phyloP scores from a whole-genome alignment of 2,329 filamentous ascomycete species.

The Penicillium sp. region DNA sequence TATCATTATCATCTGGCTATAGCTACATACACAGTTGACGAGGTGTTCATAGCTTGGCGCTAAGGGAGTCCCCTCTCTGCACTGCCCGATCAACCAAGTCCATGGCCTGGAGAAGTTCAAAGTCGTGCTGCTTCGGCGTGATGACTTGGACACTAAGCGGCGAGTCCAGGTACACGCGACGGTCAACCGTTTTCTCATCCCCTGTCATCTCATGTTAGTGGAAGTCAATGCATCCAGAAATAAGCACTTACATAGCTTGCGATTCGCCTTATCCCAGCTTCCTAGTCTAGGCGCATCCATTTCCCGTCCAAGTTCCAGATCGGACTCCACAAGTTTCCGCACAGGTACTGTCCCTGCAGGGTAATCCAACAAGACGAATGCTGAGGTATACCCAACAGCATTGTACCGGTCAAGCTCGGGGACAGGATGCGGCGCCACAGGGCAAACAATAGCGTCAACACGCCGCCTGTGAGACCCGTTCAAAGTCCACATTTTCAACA shows the following conservation, averaged over 20 bases:
- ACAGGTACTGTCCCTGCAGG: conserved; percentile 56
- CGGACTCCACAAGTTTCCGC: conserved; percentile 44
- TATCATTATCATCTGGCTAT: neutral
- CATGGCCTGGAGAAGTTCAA: conserved; percentile 52
- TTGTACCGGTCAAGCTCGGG: conserved; percentile 60
- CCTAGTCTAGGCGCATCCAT: conserved; percentile 41
- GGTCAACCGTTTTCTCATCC: conserved; percentile 48
- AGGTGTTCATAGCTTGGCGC: conserved; percentile 20
- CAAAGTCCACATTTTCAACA: conserved; percentile 53
- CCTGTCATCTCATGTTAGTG: conserved; percentile 21
- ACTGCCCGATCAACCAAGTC: conserved; percentile 45
- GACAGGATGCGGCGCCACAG: conserved; percentile 59
- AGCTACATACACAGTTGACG: neutral
- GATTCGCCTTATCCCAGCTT: conserved; percentile 58
- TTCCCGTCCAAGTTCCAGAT: conserved; percentile 48
- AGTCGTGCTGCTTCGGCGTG: conserved; percentile 51
- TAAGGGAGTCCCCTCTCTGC: conserved; percentile 8
- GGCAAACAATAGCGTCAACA: conserved; percentile 59
- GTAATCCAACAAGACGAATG: conserved; percentile 59
- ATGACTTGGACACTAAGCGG: conserved; percentile 55
- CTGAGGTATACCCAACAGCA: conserved; percentile 57
- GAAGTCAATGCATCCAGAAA: neutral
- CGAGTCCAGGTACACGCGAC: conserved; percentile 51
- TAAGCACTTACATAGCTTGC: conserved; percentile 50
- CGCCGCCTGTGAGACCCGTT: conserved; percentile 13